Evolutionary conservation across 345 rosid genomes (phyloP).

Genomic region (Litchi chinensis): DNA sequence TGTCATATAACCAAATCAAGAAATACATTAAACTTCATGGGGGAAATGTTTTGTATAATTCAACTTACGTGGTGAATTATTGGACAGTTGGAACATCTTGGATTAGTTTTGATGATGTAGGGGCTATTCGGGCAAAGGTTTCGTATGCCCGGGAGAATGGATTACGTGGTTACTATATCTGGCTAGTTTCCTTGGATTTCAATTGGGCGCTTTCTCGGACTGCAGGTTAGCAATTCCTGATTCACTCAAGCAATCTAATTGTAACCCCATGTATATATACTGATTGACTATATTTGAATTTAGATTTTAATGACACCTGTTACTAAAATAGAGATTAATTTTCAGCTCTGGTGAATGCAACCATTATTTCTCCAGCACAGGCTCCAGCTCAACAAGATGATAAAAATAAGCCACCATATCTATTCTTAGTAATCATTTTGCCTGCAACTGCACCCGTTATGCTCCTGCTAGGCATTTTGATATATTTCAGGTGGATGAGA

Average conservation of each 20-base stretch:
- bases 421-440: conserved; percentile 11
- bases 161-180: conserved; percentile 41
- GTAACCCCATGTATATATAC: too few relatives aligned
- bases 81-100: conserved; percentile 42
- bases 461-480: conserved; percentile 6
- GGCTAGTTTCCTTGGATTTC: conserved; percentile 33
- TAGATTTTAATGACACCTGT: too few relatives aligned
- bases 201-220: conserved; percentile 41
- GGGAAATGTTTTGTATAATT: conserved; percentile 24
- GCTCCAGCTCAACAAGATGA: too few relatives aligned
- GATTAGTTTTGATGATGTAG: conserved; percentile 51
- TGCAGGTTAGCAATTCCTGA: conserved; percentile 24
- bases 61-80: conserved; percentile 4
- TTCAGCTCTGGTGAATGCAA: too few relatives aligned
- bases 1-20: conserved; percentile 27
- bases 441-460: conserved; percentile 23
- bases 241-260: background rate
- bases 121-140: conserved; percentile 39
- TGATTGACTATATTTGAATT: too few relatives aligned
- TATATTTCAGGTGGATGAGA: conserved; percentile 16
- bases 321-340: too few relatives aligned
- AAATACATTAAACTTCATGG: conserved; percentile 33
- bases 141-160: conserved; percentile 38
- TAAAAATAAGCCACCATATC: too few relatives aligned
- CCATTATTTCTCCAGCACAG: too few relatives aligned